A percentile compares a stretch with the other conserved stretches of the same genome.
These are phyloP conservation scores for Pichia manshurica DNA, from an alignment of 805 yeast species.

Conservation along the genomic window DNA sequence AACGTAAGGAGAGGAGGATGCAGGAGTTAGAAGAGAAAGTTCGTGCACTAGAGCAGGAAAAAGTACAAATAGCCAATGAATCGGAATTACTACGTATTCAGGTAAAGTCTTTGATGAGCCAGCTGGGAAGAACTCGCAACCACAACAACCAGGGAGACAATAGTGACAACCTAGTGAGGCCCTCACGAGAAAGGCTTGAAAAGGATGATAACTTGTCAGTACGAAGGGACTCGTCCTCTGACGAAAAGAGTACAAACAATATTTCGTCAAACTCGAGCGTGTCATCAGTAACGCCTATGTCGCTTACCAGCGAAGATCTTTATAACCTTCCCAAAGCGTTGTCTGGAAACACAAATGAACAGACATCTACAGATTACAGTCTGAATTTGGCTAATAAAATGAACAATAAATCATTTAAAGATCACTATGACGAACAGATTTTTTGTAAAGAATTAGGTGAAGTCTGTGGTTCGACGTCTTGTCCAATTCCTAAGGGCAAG, in stretches of 20 bases:
- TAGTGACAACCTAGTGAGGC: neutral
- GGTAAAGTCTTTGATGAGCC: conserved; percentile 66
- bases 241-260: conserved; percentile 5
- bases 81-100: conserved; percentile 69
- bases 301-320: neutral
- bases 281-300: conserved; percentile 8
- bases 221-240: conserved; percentile 5
- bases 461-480: conserved; percentile 75
- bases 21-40: conserved; percentile 81
- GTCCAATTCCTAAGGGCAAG: conserved; percentile 52
- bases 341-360: neutral
- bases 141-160: no score
- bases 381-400: conserved; percentile 4
- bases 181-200: conserved; percentile 1
- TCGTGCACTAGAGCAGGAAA: conserved; percentile 61
- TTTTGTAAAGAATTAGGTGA: conserved; percentile 72
- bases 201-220: neutral
- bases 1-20: conserved; percentile 84
- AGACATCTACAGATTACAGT: neutral
- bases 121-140: conserved; percentile 36
- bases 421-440: conserved; percentile 61
- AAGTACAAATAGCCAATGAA: conserved; percentile 62
- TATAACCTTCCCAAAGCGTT: neutral
- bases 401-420: conserved; percentile 24
- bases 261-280: conserved; percentile 10